Percentiles rank a stretch among this genome's conserved stretches.
These are phyloP conservation scores for Selaginella tamariscina DNA, from an alignment of 75 land plant genomes.

Conservation along the genomic window DNA sequence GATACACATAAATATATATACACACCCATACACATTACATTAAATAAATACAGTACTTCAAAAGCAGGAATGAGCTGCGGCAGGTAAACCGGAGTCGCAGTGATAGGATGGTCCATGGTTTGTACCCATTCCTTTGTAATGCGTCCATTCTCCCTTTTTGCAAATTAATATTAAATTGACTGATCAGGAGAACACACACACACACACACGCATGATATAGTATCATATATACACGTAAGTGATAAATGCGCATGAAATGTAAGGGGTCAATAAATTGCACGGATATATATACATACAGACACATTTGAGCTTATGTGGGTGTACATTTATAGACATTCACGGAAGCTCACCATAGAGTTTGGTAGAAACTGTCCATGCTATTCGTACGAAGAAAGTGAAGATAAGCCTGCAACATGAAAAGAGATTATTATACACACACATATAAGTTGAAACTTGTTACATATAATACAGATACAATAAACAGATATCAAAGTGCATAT, in stretches of 20 bases:
- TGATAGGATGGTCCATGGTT: conserved; percentile 13
- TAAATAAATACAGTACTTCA: not conserved
- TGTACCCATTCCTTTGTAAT: conserved; percentile 5
- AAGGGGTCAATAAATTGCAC: no score
- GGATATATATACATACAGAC: no score
- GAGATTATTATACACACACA: no score
- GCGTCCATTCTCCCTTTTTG: conserved; percentile 11
- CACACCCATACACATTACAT: no score
- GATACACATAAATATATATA: no score
- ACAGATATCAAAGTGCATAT: not conserved
- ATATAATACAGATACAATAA: no score
- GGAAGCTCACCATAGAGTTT: conserved; percentile 2
- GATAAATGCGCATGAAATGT: no score
- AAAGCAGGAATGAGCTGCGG: conserved; percentile 11
- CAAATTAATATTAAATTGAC: no score
- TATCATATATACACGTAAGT: no score
- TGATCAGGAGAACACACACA: no score
- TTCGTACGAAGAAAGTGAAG: conserved; percentile 1
- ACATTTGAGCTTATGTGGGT: no score
- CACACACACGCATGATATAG: no score
- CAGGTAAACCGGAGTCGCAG: not conserved
- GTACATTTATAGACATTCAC: not conserved
- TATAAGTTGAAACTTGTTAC: not conserved
- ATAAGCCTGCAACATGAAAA: conserved; percentile 11
- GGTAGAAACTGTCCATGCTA: conserved; percentile 5